Base-by-base conservation (phyloP, 768 basidiomycete genomes). In the Russula sp. region DNA sequence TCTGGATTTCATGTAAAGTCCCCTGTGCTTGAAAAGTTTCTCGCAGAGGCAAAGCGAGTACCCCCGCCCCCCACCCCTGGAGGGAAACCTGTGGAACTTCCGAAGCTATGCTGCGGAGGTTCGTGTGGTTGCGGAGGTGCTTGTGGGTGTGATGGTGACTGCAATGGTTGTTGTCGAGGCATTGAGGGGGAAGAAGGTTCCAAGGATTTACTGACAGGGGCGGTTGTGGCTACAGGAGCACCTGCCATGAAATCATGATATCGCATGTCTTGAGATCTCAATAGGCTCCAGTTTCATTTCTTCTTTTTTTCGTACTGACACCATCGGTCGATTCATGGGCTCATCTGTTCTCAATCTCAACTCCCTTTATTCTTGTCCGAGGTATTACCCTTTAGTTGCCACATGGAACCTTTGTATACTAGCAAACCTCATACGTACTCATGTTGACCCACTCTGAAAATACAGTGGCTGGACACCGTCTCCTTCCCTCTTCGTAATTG, bases 31-130 rank as follows among this genome's bases (percentile, higher is more conserved):
- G 65, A 68, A n/a, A 58, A 39, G 32, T 68, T 68, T 44, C 51
- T 66, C 42, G 65, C 61, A n/a, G 35, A 51, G 18, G 67, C 67
- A 40, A 35, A 56, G 40, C 67, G 58, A 39, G 48, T 68, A 20
- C 67, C 67, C 2, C 60, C 52, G 11, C 67, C 67, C 5, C 66
- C 66, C 22, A 45, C 51, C 10, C 22, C n/a, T 2, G 66, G 66
- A 20, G 67, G 67, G 47, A 63, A 49, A 40, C 56, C 62, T 11
- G 67, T 68, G 14, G 62, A 56, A 54, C 45, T 68, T 52, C 67
- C 62, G 10, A 68, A 68, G 62, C 35, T 68, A 47, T 68, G 67
- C 52, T 68, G 67, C 37, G 67, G 62, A 10, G 67, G 65, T 40
- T 63, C 55, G n/a, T 66, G 67, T 48, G 52, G 47, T 13, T 68